These are phyloP conservation scores for Ophiostoma quercus DNA, from an alignment of 2,329 filamentous ascomycete genomes.

Conservation along the genomic window DNA sequence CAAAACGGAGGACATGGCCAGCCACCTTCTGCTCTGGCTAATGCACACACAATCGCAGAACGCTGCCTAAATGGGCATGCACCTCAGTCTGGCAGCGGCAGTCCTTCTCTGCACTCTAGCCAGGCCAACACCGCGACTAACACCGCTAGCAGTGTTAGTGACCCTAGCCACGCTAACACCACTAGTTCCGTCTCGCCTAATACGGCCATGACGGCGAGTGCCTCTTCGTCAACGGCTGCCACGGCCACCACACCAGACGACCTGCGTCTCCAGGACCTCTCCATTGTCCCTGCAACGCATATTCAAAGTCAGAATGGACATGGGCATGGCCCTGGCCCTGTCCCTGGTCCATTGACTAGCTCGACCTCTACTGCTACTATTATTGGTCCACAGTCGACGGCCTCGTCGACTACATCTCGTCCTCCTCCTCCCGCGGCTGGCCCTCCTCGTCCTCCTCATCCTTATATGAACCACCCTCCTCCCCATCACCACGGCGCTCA, in stretches of 20 bases:
- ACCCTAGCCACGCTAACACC: background rate
- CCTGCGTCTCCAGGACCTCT: constrained; percentile 14
- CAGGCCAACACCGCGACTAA: background rate
- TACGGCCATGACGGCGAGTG: background rate
- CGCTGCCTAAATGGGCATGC: background rate
- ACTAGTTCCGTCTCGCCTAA: constrained; percentile 11
- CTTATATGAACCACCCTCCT: constrained; percentile 12
- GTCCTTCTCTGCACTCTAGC: background rate
- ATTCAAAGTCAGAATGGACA: background rate
- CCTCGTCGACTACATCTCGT: constrained; percentile 10
- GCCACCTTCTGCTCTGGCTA: background rate
- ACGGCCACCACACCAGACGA: constrained; percentile 10
- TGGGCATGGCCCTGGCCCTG: background rate
- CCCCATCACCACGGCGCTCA: background rate
- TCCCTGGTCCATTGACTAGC: background rate
- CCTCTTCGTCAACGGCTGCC: constrained; percentile 11
- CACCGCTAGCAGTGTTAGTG: background rate
- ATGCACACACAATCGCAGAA: background rate
- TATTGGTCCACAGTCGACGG: constrained; percentile 2
- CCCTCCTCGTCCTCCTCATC: constrained; percentile 15
- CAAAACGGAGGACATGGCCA: background rate
- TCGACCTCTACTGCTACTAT: background rate
- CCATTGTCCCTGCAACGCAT: background rate
- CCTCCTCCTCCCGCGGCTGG: constrained; percentile 22
- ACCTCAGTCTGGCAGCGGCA: background rate